Evolutionary conservation across 805 yeast genomes (phyloP).

Genomic region (Komagataella ulmi): DNA sequence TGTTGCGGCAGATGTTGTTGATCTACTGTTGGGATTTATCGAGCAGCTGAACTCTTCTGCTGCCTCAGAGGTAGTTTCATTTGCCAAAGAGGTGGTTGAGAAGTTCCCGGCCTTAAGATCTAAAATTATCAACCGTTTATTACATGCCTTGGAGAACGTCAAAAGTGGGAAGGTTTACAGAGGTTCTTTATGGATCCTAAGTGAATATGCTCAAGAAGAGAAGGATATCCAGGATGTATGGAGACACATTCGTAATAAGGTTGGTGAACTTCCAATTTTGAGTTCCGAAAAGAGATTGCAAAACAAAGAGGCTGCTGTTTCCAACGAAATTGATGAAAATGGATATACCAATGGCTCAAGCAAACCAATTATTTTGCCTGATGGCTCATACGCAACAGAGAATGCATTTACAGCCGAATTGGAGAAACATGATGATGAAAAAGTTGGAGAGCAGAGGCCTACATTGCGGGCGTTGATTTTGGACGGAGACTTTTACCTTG

Average conservation of each 20-base stretch:
- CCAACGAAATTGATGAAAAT: conserved; percentile 16
- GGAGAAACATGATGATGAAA: conserved; percentile 15
- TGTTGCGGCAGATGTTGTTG: conserved; percentile 86
- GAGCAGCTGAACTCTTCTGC: conserved; percentile 75
- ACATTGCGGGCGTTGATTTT: conserved; percentile 62
- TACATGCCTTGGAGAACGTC: conserved; percentile 47
- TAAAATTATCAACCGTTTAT: conserved; percentile 48
- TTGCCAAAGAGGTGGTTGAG: conserved; percentile 89
- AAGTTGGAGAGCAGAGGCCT: conserved; percentile 45
- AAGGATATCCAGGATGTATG: conserved; percentile 69
- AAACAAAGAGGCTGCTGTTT: conserved; percentile 18
- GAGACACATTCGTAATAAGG: conserved; percentile 68
- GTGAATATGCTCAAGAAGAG: conserved; percentile 75
- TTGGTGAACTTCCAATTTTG: conserved; percentile 87
- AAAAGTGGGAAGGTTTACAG: conserved; percentile 86
- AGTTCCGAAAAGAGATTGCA: conserved; percentile 48
- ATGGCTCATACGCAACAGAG: conserved; percentile 97
- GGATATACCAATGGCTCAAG: conserved; percentile 13
- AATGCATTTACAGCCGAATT: conserved; percentile 39
- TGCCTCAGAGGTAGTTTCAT: conserved; percentile 81
- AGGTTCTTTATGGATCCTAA: conserved; percentile 91
- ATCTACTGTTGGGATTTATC: conserved; percentile 72
- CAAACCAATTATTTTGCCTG: conserved; percentile 88
- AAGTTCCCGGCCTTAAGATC: conserved; percentile 72
- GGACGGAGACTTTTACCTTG: conserved; percentile 83